Evolutionary conservation across 2,329 filamentous ascomycete genomes (phyloP).

Genomic region (Dothideomycetidae sp.): DNA sequence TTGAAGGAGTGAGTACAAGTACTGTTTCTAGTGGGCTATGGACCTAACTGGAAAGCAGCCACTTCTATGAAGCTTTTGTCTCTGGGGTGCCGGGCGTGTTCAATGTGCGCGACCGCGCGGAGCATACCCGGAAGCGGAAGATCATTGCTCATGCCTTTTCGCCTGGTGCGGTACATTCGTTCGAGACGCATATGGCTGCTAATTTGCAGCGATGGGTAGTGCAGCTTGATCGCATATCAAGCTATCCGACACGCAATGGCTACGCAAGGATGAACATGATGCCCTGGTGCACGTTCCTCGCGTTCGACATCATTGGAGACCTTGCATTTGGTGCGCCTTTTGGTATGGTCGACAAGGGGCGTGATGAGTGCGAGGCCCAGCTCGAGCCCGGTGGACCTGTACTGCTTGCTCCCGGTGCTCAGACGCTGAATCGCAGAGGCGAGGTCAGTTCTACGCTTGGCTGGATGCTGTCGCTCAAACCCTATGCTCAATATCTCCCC

Average conservation of each 20-base stretch:
- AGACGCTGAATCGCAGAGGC: constrained; percentile 15
- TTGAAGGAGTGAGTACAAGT: constrained; percentile 17
- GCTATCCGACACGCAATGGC: constrained; percentile 7
- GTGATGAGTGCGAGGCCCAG: constrained; percentile 16
- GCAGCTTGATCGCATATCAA: constrained; percentile 14
- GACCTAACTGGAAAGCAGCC: constrained; percentile 9
- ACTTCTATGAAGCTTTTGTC: constrained; percentile 23
- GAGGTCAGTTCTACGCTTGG: constrained; percentile 16
- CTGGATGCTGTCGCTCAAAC: constrained; percentile 12
- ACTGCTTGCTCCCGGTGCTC: constrained; percentile 12
- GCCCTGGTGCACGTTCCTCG: constrained; percentile 17
- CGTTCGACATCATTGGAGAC: constrained; percentile 17
- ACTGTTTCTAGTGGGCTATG: neutral
- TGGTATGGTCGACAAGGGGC: constrained; percentile 16
- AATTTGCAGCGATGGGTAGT: constrained; percentile 15
- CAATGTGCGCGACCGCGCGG: constrained; percentile 21
- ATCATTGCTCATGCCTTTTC: constrained; percentile 25
- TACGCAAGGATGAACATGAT: constrained; percentile 16
- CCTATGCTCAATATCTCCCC: constrained; percentile 15
- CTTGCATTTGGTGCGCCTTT: constrained; percentile 19
- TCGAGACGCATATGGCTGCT: constrained; percentile 22
- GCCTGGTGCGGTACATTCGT: constrained; percentile 20
- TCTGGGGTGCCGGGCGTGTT: constrained; percentile 23
- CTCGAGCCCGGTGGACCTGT: constrained; percentile 14
- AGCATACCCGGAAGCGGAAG: constrained; percentile 24